Evolutionary conservation across 805 yeast genomes (phyloP).

Genomic region (Ogataea nitratoaversa): DNA sequence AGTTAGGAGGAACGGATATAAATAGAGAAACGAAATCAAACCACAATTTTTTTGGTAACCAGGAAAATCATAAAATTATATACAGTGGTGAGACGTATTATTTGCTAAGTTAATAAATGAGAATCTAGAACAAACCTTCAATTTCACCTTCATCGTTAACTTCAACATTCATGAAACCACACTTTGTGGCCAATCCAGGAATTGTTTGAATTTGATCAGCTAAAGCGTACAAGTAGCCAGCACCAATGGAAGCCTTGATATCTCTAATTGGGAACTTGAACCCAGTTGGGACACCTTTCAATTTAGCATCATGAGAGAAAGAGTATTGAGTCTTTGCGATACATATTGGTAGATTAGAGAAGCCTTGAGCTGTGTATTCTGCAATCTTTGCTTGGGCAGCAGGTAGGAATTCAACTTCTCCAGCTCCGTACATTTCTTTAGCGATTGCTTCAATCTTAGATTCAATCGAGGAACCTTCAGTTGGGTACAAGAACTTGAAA

Average conservation of each 20-base stretch:
- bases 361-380: constrained; percentile 81
- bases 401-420: constrained; percentile 73
- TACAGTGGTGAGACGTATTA: background rate
- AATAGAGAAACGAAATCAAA: background rate
- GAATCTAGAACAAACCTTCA: constrained; percentile 74
- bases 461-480: constrained; percentile 64
- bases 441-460: constrained; percentile 78
- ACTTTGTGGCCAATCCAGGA: constrained; percentile 94
- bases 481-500: constrained; percentile 65
- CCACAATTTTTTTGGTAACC: background rate
- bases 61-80: background rate
- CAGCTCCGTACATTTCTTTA: constrained; percentile 89
- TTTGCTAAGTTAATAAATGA: no score
- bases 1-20: background rate
- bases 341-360: constrained; percentile 87
- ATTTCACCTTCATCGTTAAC: constrained; percentile 87
- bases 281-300: constrained; percentile 94
- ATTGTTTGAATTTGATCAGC: constrained; percentile 97
- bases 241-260: constrained; percentile 91
- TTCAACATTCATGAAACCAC: constrained; percentile 97
- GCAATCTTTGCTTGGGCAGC: constrained; percentile 79
- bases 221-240: constrained; percentile 92
- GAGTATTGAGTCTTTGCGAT: constrained; percentile 98
- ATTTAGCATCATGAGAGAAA: constrained; percentile 84
- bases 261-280: constrained; percentile 93